These are phyloP conservation scores for Diaporthe sp. DNA, from an alignment of 2,329 filamentous ascomycete genomes.

Conservation along the genomic window DNA sequence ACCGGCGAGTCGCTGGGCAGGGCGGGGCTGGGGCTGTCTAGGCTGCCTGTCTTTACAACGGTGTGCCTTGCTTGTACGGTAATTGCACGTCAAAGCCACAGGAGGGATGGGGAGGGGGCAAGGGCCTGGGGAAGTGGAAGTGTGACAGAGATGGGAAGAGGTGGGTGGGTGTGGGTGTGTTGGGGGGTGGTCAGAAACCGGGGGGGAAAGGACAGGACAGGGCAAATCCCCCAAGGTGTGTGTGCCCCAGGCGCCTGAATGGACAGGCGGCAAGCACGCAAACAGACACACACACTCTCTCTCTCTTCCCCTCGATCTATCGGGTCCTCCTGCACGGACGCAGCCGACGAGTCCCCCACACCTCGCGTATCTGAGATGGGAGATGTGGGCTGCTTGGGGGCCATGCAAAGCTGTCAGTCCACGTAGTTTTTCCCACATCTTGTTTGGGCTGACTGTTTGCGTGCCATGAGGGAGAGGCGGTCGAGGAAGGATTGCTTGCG, in stretches of 20 bases:
- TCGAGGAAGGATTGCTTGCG: background rate
- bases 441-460: slow-evolving; percentile 5
- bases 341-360: slow-evolving; percentile 29
- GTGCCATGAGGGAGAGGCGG: background rate
- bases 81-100: slow-evolving; percentile 31
- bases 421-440: background rate
- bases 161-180: background rate
- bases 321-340: slow-evolving; percentile 17
- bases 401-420: slow-evolving; percentile 6
- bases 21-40: background rate
- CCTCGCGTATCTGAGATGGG: slow-evolving; percentile 27
- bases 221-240: slow-evolving; percentile 11
- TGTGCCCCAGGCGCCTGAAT: background rate
- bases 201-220: background rate
- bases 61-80: slow-evolving; percentile 27
- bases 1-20: background rate
- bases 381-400: slow-evolving; percentile 25
- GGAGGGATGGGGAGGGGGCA: background rate
- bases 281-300: background rate
- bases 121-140: background rate
- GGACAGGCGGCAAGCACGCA: background rate
- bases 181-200: slow-evolving; percentile 16
- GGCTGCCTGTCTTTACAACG: slow-evolving; percentile 7
- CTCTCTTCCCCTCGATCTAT: background rate
- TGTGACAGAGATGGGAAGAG: too few relatives aligned